Evolutionary conservation across 768 basidiomycete species (phyloP).

Genomic region (Phaeotremella skinneri): DNA sequence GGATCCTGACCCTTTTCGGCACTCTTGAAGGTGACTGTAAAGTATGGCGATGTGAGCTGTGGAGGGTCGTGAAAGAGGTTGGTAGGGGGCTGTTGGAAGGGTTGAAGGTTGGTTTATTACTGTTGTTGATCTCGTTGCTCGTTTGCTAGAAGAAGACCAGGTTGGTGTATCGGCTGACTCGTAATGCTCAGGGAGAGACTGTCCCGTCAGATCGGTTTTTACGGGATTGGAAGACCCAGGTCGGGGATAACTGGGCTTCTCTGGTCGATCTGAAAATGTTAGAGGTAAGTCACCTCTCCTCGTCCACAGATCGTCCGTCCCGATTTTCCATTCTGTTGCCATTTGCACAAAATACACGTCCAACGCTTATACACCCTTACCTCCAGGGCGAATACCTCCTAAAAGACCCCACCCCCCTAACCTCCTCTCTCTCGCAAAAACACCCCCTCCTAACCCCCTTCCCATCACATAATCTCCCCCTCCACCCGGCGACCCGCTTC

Average conservation of each 20-base stretch:
- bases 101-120: constrained; percentile 57
- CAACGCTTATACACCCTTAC: neutral
- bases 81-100: constrained; percentile 71
- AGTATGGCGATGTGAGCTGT: constrained; percentile 67
- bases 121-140: no score
- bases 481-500: constrained; percentile 77
- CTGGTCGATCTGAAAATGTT: constrained; percentile 65
- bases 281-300: constrained; percentile 57
- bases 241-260: constrained; percentile 74
- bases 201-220: constrained; percentile 62
- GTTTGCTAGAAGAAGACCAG: no score
- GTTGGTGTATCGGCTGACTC: neutral
- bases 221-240: constrained; percentile 65
- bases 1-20: constrained; percentile 86
- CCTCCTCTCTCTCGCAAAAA: constrained; percentile 45
- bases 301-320: neutral
- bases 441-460: constrained; percentile 64
- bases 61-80: constrained; percentile 66
- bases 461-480: constrained; percentile 68
- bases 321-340: constrained; percentile 6
- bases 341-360: neutral
- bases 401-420: constrained; percentile 51
- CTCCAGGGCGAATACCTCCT: constrained; percentile 73
- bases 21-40: constrained; percentile 49
- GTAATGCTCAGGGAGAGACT: constrained; percentile 58